phyloP scores from a whole-genome alignment of 345 rosid genomes.

The Capsella bursapastoris region DNA sequence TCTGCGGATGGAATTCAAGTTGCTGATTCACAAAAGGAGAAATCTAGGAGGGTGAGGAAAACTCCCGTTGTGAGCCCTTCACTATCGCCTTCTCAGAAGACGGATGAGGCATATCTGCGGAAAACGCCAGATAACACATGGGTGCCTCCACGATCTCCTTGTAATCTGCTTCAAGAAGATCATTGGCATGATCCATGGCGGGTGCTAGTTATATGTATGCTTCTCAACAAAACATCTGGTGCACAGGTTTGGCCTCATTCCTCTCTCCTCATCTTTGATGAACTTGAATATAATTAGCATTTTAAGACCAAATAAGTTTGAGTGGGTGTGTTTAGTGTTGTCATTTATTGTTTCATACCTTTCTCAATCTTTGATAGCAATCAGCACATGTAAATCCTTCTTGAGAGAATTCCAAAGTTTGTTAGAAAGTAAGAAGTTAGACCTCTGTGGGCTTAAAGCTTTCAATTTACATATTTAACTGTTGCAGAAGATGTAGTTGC shows the following conservation, averaged over 20 bases:
- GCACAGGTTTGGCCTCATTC: constrained; percentile 50
- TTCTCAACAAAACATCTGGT: constrained; percentile 70
- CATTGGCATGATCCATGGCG: constrained; percentile 73
- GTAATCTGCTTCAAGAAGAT: constrained; percentile 63
- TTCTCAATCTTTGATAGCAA: background rate
- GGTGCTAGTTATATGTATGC: constrained; percentile 73
- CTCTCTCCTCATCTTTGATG: background rate
- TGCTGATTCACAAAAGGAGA: constrained; percentile 15
- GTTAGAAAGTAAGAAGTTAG: constrained; percentile 3
- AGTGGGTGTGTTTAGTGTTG: constrained; percentile 22
- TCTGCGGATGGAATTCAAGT: constrained; percentile 8
- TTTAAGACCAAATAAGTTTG: background rate
- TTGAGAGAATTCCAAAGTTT: background rate
- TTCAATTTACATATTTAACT: background rate
- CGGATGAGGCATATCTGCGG: constrained; percentile 62
- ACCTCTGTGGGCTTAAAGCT: constrained; percentile 3
- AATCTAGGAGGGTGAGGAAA: constrained; percentile 33
- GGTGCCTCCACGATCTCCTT: constrained; percentile 61
- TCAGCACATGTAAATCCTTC: background rate
- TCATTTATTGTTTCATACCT: background rate
- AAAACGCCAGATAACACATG: constrained; percentile 53
- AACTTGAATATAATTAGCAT: background rate
- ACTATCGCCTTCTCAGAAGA: constrained; percentile 50
- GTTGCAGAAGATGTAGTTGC: constrained; percentile 1
- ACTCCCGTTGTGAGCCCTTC: constrained; percentile 33